phyloP scores from a whole-genome alignment of 176 grass and related monocot genomes.

The Microstegium vimineum region DNA sequence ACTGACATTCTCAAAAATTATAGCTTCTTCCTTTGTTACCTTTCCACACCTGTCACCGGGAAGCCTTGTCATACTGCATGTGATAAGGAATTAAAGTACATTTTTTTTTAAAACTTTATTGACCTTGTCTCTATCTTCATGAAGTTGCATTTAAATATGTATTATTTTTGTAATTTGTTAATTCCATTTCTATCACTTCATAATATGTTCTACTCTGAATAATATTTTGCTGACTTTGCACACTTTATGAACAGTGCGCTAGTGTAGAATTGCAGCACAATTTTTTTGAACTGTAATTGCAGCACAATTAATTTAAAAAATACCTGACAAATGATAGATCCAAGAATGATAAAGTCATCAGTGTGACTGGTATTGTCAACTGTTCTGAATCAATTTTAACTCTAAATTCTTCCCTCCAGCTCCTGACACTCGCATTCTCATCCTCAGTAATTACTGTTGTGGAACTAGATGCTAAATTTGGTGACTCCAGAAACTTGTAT shows the following conservation, averaged over 20 bases:
- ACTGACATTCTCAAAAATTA: neutral
- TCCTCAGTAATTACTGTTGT: neutral
- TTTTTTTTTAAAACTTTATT: neutral
- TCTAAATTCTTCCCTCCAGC: slow-evolving; percentile 20
- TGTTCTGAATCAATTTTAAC: neutral
- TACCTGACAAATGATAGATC: slow-evolving; percentile 32
- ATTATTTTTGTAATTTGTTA: neutral
- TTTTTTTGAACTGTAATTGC: too few species aligned
- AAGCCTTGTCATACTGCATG: neutral
- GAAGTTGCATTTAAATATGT: neutral
- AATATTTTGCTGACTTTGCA: neutral
- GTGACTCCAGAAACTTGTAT: neutral
- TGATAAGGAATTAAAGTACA: neutral
- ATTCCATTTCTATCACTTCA: neutral
- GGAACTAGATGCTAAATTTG: neutral
- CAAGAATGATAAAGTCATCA: slow-evolving; percentile 25
- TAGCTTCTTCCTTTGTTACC: neutral
- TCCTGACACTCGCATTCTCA: neutral
- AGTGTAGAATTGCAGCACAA: neutral
- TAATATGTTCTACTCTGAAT: neutral
- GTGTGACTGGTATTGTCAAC: slow-evolving; percentile 19
- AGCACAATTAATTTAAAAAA: neutral
- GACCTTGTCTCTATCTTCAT: neutral
- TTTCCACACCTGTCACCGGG: neutral
- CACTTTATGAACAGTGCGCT: neutral